Percentiles rank a stretch among this genome's conserved stretches.
Evolutionary conservation across 2,329 filamentous ascomycete genomes (phyloP).

Genomic region (Colletotrichum incanum): DNA sequence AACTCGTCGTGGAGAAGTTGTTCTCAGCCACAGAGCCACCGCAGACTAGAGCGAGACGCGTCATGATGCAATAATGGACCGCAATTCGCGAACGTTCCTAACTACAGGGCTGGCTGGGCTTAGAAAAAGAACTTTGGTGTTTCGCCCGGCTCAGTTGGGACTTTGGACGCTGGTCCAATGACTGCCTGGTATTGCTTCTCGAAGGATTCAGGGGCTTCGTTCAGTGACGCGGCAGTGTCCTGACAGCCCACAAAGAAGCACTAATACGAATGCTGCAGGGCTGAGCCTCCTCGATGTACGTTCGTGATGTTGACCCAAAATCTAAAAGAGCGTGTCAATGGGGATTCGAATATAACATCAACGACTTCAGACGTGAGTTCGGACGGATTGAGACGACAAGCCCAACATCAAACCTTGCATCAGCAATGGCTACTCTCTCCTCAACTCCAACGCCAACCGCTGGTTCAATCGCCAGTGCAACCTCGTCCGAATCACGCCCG

Average conservation of each 20-base stretch:
- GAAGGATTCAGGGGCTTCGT: slow-evolving; percentile 17
- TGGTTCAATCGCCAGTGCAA: slow-evolving; percentile 5
- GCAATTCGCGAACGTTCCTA: background rate
- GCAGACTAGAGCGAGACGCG: background rate
- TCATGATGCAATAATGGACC: background rate
- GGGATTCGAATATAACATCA: background rate
- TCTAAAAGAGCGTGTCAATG: background rate
- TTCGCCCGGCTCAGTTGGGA: background rate
- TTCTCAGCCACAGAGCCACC: background rate
- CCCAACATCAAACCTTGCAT: background rate
- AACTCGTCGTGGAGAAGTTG: background rate
- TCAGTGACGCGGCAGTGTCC: slow-evolving; percentile 19
- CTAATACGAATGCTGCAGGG: slow-evolving; percentile 1
- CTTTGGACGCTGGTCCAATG: background rate
- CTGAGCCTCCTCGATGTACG: slow-evolving; percentile 14
- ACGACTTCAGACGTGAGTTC: slow-evolving; percentile 31
- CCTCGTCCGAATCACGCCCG: slow-evolving; percentile 13
- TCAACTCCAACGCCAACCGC: slow-evolving; percentile 3
- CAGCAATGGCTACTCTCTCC: background rate
- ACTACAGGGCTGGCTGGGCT: background rate
- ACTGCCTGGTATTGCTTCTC: background rate
- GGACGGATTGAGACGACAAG: slow-evolving; percentile 10
- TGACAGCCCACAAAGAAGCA: background rate
- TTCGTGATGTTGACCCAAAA: background rate
- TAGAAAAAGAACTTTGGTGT: background rate